Percentiles rank a stretch among this genome's conserved stretches.
These are phyloP conservation scores for Aspergillus piperis DNA, from an alignment of 2,329 filamentous ascomycete species.

Conservation along the genomic window DNA sequence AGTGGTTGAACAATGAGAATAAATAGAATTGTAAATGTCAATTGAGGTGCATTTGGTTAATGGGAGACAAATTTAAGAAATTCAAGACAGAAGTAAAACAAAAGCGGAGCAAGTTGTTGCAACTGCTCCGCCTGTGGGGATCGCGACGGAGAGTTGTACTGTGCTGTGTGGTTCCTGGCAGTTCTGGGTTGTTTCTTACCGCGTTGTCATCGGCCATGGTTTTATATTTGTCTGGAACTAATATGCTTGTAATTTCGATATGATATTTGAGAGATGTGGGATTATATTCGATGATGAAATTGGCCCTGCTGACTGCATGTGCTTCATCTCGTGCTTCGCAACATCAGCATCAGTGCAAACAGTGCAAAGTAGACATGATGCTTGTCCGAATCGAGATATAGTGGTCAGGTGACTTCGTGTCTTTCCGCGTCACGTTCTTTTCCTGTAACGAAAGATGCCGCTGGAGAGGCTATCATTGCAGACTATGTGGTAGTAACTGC, in stretches of 20 bases:
- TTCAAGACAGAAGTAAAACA: background rate
- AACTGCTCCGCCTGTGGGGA: conserved; percentile 2
- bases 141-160: conserved; percentile 11
- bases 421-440: conserved; percentile 6
- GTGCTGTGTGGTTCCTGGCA: background rate
- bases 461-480: background rate
- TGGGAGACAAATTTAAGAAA: background rate
- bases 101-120: conserved; percentile 4
- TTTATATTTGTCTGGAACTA: background rate
- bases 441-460: background rate
- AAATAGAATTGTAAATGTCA: too few species aligned
- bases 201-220: conserved; percentile 20
- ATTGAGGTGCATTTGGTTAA: background rate
- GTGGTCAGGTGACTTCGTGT: conserved; percentile 36
- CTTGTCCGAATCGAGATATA: conserved; percentile 13
- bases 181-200: conserved; percentile 18
- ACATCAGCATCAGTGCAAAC: conserved; percentile 24
- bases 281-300: background rate
- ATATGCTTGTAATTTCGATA: too few species aligned
- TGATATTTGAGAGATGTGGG: background rate
- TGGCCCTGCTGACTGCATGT: background rate
- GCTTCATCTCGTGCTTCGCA: background rate
- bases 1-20: too few species aligned
- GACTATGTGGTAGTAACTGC: background rate
- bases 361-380: conserved; percentile 15